Conservation (phyloP, 495 filamentous ascomycete genomes). For the Parmelia sp. region DNA sequence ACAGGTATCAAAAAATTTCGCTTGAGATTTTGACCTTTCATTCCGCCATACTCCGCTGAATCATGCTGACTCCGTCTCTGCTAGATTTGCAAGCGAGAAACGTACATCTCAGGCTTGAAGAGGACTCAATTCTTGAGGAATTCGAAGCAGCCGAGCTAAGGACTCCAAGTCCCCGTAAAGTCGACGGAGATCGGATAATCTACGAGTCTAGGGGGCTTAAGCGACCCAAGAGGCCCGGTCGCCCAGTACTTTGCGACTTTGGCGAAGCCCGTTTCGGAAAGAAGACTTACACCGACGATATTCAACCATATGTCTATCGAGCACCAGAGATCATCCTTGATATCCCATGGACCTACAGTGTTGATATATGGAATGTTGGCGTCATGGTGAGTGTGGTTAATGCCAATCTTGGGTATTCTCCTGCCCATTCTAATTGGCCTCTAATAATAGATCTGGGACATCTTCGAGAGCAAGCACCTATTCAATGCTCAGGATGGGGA, state of each 20-base stretch:
- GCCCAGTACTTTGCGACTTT: constrained; percentile 31
- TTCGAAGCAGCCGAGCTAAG: constrained; percentile 24
- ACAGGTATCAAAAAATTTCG: constrained; percentile 33
- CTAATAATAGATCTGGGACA: constrained; percentile 30
- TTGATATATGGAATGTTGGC: constrained; percentile 45
- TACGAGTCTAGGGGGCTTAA: constrained; percentile 29
- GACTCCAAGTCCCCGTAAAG: too few relatives aligned
- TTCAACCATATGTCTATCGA: constrained; percentile 41
- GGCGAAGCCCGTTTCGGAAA: constrained; percentile 34
- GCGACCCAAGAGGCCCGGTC: constrained; percentile 12
- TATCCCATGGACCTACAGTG: constrained; percentile 37
- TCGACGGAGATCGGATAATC: constrained; percentile 26
- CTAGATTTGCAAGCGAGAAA: constrained; percentile 36
- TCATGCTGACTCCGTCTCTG: constrained; percentile 16
- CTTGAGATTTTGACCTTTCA: background rate
- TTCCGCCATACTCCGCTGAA: too few relatives aligned
- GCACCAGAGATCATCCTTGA: constrained; percentile 44
- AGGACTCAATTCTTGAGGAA: constrained; percentile 33
- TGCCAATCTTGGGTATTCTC: too few relatives aligned
- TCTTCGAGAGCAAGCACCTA: constrained; percentile 30
- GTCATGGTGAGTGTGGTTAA: constrained; percentile 34
- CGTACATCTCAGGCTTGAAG: constrained; percentile 34
- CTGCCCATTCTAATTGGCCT: background rate
- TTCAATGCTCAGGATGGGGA: constrained; percentile 26
- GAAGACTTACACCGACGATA: constrained; percentile 25